Evolutionary conservation across 2,329 filamentous ascomycete species (phyloP).

Genomic region (Neofusicoccum sp.): DNA sequence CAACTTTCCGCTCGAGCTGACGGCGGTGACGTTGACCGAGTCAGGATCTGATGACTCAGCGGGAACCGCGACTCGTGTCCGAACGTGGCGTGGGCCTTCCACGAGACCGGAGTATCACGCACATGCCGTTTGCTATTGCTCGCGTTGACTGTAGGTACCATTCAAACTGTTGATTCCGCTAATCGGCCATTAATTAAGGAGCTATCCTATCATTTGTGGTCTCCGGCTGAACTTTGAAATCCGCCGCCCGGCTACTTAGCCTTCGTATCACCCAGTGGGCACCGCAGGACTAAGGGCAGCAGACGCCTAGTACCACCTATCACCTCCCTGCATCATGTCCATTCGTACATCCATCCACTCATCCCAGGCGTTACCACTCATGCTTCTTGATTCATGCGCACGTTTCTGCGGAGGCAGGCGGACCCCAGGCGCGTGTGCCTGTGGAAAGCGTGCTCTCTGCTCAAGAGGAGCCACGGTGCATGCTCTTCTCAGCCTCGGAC

Average conservation of each 20-base stretch:
- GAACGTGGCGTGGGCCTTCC: background rate
- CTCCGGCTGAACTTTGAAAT: background rate
- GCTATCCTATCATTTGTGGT: background rate
- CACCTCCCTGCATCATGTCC: background rate
- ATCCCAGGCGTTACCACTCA: constrained; percentile 8
- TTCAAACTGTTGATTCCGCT: background rate
- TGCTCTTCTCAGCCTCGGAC: constrained; percentile 35
- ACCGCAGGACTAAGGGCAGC: background rate
- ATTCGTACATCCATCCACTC: constrained; percentile 11
- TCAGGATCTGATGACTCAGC: constrained; percentile 9
- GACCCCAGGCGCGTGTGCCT: background rate
- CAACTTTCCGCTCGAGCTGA: constrained; percentile 3
- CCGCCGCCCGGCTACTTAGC: background rate
- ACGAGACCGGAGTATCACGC: background rate
- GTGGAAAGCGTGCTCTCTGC: background rate
- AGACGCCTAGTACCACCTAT: background rate
- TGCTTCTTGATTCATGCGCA: constrained; percentile 9
- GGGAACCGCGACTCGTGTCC: background rate
- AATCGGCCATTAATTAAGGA: constrained; percentile 3
- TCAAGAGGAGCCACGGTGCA: constrained; percentile 26
- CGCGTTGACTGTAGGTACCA: no score
- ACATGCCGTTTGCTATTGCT: background rate
- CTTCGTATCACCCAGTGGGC: background rate
- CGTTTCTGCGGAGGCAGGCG: constrained; percentile 1
- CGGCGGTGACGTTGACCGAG: constrained; percentile 9